phyloP scores from a whole-genome alignment of 106 monocot species.

The Agapanthus africanus region DNA sequence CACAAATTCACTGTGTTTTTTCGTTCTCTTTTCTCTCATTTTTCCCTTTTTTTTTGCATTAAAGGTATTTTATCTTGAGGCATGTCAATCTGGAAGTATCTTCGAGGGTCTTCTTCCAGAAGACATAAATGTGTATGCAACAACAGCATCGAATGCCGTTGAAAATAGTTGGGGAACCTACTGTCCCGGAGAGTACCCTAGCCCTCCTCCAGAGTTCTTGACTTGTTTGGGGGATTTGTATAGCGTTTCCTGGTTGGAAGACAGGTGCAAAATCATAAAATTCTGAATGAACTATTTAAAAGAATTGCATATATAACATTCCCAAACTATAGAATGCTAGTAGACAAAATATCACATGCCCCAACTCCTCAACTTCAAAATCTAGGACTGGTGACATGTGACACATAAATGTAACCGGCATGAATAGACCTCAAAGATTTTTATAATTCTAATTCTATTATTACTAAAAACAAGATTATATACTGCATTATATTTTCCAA shows the following conservation, averaged over 20 bases:
- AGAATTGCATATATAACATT: neutral
- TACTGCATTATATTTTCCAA: neutral
- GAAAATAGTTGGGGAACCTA: slow-evolving; percentile 85
- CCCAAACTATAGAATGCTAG: neutral
- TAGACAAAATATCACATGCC: neutral
- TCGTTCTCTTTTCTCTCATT: neutral
- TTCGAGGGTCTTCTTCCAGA: slow-evolving; percentile 70
- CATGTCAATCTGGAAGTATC: slow-evolving; percentile 86
- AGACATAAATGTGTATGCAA: slow-evolving; percentile 57
- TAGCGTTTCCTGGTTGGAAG: slow-evolving; percentile 84
- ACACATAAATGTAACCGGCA: neutral
- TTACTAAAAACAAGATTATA: neutral
- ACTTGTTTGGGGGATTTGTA: slow-evolving; percentile 82
- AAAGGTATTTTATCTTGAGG: slow-evolving; percentile 81
- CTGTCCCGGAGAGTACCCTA: slow-evolving; percentile 46
- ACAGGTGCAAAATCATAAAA: slow-evolving; percentile 33
- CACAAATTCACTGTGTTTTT: neutral
- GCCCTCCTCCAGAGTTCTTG: slow-evolving; percentile 43
- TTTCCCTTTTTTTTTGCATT: neutral
- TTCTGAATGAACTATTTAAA: neutral
- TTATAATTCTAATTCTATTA: neutral
- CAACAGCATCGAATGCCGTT: slow-evolving; percentile 64
- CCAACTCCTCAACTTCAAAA: too few relatives aligned
- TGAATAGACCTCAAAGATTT: neutral
- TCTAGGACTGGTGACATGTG: too few relatives aligned